Evolutionary conservation across 441 rosid genomes (phyloP).

Genomic region (Corymbia calophylla): DNA sequence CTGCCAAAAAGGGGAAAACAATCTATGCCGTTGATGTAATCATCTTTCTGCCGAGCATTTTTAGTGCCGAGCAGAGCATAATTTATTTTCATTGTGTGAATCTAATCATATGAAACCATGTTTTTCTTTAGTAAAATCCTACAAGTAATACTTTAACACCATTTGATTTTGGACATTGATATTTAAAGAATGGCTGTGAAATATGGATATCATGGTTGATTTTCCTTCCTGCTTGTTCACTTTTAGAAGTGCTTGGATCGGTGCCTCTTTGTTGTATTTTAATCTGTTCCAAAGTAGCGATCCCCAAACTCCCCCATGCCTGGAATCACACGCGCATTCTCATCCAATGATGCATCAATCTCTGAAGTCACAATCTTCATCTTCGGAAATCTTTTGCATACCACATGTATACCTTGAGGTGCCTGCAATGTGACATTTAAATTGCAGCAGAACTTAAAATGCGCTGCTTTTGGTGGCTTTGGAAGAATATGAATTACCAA

Average conservation of each 20-base stretch:
- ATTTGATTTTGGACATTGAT: neutral
- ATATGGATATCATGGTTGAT: neutral
- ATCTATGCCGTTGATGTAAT: neutral
- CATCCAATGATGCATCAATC: slow-evolving; percentile 52
- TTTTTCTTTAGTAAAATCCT: neutral
- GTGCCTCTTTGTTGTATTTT: neutral
- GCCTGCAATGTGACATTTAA: slow-evolving; percentile 34
- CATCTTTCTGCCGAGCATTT: neutral
- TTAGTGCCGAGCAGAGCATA: neutral
- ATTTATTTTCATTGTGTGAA: neutral
- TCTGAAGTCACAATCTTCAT: slow-evolving; percentile 79
- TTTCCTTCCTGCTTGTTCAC: neutral
- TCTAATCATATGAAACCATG: neutral
- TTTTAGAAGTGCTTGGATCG: neutral
- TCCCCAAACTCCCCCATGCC: slow-evolving; percentile 90
- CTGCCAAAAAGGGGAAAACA: neutral
- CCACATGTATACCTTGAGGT: slow-evolving; percentile 67
- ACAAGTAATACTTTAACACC: neutral
- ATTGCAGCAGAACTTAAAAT: neutral
- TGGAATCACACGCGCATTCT: slow-evolving; percentile 52
- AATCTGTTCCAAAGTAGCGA: slow-evolving; percentile 69
- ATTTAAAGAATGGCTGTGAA: neutral
- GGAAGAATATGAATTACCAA: neutral
- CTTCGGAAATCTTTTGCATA: slow-evolving; percentile 69
- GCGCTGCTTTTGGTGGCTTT: neutral